Conservation (phyloP, 176 grass and related monocot genomes). For the Cocos nucifera region DNA sequence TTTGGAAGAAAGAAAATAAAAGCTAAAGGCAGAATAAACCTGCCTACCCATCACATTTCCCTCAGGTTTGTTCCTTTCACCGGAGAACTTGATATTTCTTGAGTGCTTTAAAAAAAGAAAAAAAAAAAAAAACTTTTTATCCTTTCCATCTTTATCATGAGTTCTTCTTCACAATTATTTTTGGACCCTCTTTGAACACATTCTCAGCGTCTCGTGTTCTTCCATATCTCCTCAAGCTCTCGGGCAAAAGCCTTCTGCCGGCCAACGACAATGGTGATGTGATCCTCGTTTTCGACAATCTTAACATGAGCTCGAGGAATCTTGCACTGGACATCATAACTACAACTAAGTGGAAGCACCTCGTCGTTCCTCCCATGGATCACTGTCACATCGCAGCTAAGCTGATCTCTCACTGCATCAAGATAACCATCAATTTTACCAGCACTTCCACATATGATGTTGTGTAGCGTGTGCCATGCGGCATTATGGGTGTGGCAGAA, state of each 20-base stretch:
- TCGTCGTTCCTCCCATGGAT: constrained; percentile 13
- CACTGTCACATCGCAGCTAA: constrained; percentile 13
- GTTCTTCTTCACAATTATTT: too few relatives aligned
- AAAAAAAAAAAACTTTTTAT: too few relatives aligned
- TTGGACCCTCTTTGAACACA: too few relatives aligned
- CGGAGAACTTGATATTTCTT: too few relatives aligned
- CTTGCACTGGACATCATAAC: constrained; percentile 3
- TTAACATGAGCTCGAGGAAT: constrained; percentile 4
- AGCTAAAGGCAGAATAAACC: too few relatives aligned
- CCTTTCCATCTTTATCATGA: too few relatives aligned
- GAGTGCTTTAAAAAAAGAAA: too few relatives aligned
- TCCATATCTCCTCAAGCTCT: constrained; percentile 14
- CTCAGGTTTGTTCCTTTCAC: too few relatives aligned
- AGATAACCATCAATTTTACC: background rate
- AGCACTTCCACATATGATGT: constrained; percentile 17
- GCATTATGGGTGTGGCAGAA: constrained; percentile 17
- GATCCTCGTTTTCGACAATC: constrained; percentile 10
- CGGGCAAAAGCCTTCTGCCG: constrained; percentile 15
- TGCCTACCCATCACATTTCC: too few relatives aligned
- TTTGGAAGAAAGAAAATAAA: too few relatives aligned
- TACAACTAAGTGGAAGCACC: constrained; percentile 10
- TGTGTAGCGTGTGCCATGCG: constrained; percentile 16
- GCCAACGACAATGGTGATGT: constrained; percentile 15
- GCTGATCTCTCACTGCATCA: constrained; percentile 7
- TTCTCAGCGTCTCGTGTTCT: background rate